Evolutionary conservation across 306 rosid genomes (phyloP).

Genomic region (Cucurbita ficifolia): DNA sequence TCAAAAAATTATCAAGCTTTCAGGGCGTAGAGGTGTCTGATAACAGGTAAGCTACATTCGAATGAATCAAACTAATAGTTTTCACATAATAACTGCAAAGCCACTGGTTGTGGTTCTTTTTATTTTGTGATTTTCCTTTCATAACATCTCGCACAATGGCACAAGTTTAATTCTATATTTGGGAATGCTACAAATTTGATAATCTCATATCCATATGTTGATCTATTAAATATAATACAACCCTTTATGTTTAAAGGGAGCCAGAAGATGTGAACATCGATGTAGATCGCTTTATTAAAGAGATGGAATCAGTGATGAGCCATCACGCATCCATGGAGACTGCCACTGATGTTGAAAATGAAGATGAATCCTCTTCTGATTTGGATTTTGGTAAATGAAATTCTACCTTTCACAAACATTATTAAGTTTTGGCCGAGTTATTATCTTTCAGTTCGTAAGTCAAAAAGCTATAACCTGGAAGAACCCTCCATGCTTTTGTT

Average conservation of each 20-base stretch:
- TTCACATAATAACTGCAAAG: background rate
- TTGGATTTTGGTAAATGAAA: conserved; percentile 53
- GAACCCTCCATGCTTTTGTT: background rate
- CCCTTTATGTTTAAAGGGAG: conserved; percentile 31
- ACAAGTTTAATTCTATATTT: background rate
- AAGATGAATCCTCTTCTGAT: conserved; percentile 68
- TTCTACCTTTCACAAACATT: background rate
- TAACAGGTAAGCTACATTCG: conserved; percentile 35
- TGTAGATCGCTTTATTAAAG: conserved; percentile 54
- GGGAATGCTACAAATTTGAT: background rate
- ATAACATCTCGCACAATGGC: background rate
- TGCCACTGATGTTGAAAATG: conserved; percentile 25
- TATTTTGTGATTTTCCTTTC: background rate
- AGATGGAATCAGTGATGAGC: conserved; percentile 65
- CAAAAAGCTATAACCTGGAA: background rate
- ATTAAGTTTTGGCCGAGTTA: background rate
- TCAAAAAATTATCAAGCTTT: conserved; percentile 64
- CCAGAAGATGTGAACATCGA: conserved; percentile 63
- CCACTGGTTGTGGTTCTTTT: background rate
- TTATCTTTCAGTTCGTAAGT: background rate
- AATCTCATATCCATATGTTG: background rate
- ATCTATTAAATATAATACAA: conserved; percentile 3
- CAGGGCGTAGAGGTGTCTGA: conserved; percentile 85
- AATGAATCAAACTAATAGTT: background rate
- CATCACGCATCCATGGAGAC: conserved; percentile 29